A percentile compares a stretch with the other conserved stretches of the same genome.
These are phyloP conservation scores for Epichloe sylvatica DNA, from an alignment of 2,329 filamentous ascomycete species.

Conservation along the genomic window DNA sequence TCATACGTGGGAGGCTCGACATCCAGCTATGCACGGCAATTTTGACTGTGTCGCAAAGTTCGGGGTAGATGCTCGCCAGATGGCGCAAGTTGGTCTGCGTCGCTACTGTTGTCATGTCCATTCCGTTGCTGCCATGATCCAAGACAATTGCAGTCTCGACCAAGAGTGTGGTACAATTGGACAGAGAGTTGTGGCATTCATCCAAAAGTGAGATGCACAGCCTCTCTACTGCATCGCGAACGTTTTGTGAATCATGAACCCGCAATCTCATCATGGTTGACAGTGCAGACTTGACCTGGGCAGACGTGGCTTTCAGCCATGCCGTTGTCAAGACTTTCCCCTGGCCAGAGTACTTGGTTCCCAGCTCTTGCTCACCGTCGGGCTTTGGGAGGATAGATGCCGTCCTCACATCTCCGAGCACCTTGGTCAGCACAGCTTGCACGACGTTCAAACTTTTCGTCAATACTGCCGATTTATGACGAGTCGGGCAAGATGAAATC, in stretches of 20 bases:
- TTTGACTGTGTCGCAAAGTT: constrained; percentile 51
- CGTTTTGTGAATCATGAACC: constrained; percentile 52
- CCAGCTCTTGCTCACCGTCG: constrained; percentile 12
- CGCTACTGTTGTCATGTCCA: constrained; percentile 12
- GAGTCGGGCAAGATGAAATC: constrained; percentile 53
- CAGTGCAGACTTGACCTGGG: constrained; percentile 73
- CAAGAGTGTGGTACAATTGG: constrained; percentile 54
- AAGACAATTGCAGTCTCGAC: constrained; percentile 72
- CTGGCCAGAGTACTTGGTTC: constrained; percentile 11
- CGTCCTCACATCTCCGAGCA: constrained; percentile 44
- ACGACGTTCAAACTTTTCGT: constrained; percentile 46
- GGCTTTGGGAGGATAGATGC: constrained; percentile 28
- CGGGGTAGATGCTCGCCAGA: constrained; percentile 47
- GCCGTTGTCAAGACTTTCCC: constrained; percentile 29
- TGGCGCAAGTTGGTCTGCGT: constrained; percentile 41
- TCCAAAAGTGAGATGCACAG: constrained; percentile 66
- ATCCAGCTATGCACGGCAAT: constrained; percentile 69
- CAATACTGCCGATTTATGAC: constrained; percentile 45
- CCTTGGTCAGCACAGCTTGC: constrained; percentile 36
- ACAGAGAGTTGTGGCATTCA: constrained; percentile 61
- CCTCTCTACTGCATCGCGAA: constrained; percentile 51
- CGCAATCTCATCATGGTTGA: constrained; percentile 64
- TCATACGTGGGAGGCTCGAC: constrained; percentile 61
- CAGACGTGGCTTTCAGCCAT: constrained; percentile 70
- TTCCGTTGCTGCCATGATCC: constrained; percentile 33